A percentile compares a stretch with the other conserved stretches of the same genome.
Conservation (phyloP, 768 basidiomycete species). For the Russula abietina region DNA sequence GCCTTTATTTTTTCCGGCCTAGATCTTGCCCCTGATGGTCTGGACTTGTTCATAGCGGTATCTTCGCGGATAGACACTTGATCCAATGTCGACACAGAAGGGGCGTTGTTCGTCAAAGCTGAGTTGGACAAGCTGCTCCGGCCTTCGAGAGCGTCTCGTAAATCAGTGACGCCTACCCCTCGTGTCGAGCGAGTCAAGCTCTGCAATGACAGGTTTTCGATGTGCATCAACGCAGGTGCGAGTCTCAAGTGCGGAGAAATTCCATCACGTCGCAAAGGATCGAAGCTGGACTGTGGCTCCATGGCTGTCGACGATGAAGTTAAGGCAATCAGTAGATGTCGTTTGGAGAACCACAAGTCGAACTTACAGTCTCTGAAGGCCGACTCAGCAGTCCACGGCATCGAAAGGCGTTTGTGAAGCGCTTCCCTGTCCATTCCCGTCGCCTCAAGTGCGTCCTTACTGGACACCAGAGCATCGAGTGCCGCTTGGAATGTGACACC, state of each 20-base stretch:
- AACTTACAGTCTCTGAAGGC: constrained; percentile 72
- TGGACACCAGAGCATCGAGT: constrained; percentile 7
- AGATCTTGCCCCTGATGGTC: constrained; percentile 52
- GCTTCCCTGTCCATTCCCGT: constrained; percentile 21
- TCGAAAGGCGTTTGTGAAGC: constrained; percentile 19
- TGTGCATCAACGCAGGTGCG: constrained; percentile 83
- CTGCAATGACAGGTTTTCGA: constrained; percentile 83
- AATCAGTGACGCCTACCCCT: constrained; percentile 80
- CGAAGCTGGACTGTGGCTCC: constrained; percentile 48
- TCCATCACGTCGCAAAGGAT: constrained; percentile 59
- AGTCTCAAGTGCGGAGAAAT: constrained; percentile 72
- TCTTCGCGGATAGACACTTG: constrained; percentile 47
- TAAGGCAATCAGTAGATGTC: neutral
- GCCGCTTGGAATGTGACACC: constrained; percentile 16
- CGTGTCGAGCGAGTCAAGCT: constrained; percentile 73
- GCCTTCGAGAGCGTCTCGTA: constrained; percentile 85
- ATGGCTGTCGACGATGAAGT: constrained; percentile 38
- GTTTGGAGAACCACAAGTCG: neutral
- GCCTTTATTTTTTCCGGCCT: constrained; percentile 44
- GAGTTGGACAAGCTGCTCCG: constrained; percentile 79
- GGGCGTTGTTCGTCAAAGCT: constrained; percentile 50
- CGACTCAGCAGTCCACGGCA: constrained; percentile 62
- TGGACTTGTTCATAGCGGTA: constrained; percentile 36
- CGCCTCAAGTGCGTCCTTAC: constrained; percentile 16
- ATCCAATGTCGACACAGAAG: constrained; percentile 74